A percentile compares a stretch with the other conserved stretches of the same genome.
These are phyloP conservation scores for Ogataea corticis DNA, from an alignment of 805 yeast genomes.

Conservation along the genomic window DNA sequence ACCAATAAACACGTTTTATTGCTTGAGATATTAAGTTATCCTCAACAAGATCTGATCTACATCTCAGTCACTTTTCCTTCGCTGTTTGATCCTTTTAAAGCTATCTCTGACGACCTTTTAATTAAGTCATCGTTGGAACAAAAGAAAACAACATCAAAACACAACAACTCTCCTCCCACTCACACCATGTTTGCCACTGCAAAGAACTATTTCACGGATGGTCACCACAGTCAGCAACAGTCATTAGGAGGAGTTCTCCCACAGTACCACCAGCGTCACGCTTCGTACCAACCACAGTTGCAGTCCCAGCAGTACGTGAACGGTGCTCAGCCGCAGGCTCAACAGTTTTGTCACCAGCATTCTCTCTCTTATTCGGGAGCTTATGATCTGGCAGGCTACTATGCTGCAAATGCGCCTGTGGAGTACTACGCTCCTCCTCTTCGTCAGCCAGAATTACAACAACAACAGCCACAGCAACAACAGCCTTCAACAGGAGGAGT, in stretches of 20 bases:
- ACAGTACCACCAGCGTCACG: constrained; percentile 24
- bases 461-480: neutral
- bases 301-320: constrained; percentile 15
- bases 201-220: constrained; percentile 10
- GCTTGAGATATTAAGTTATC: constrained; percentile 29
- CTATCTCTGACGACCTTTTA: constrained; percentile 39
- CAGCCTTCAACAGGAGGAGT: constrained; percentile 63
- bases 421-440: constrained; percentile 13
- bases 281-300: constrained; percentile 18
- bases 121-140: constrained; percentile 39
- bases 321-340: constrained; percentile 13
- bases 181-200: constrained; percentile 14
- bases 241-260: constrained; percentile 14
- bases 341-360: constrained; percentile 22
- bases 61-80: neutral
- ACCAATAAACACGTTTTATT: neutral
- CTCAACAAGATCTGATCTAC: constrained; percentile 5
- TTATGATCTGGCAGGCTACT: constrained; percentile 17
- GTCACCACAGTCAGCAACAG: constrained; percentile 5
- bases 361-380: constrained; percentile 22
- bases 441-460: constrained; percentile 26
- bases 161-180: neutral
- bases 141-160: neutral
- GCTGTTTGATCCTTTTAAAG: neutral
- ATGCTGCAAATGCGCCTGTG: constrained; percentile 10